Percentiles rank a stretch among this genome's conserved stretches.
Conservation (phyloP, 345 rosid species). For the Tarenaya hassleriana region DNA sequence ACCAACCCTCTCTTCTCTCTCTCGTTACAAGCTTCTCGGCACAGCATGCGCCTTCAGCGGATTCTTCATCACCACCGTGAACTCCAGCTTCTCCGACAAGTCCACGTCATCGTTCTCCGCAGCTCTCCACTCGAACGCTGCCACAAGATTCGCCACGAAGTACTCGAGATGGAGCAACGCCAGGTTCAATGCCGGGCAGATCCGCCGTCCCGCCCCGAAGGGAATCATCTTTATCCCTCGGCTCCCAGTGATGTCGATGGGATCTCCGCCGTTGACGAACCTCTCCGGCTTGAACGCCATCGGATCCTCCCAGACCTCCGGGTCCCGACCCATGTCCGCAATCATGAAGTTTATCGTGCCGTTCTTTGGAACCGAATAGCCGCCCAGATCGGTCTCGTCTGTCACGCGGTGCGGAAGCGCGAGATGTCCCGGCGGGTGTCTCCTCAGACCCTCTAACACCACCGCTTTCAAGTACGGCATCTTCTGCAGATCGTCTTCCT, state of each 20-base stretch:
- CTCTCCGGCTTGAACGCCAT: slow-evolving; percentile 20
- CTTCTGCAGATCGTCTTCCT: neutral
- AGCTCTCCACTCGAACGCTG: slow-evolving; percentile 11
- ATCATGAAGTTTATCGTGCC: slow-evolving; percentile 22
- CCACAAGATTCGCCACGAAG: slow-evolving; percentile 17
- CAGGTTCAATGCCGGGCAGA: slow-evolving; percentile 9
- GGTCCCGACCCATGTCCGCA: slow-evolving; percentile 24
- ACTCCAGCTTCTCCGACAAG: slow-evolving; percentile 19
- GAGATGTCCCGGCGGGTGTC: slow-evolving; percentile 19
- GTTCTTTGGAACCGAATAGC: slow-evolving; percentile 14
- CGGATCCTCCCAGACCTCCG: slow-evolving; percentile 25
- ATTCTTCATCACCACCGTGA: slow-evolving; percentile 12
- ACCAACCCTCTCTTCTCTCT: too few relatives aligned
- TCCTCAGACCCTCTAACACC: slow-evolving; percentile 14
- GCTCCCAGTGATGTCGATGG: slow-evolving; percentile 17
- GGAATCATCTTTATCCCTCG: slow-evolving; percentile 20
- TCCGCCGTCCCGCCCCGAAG: slow-evolving; percentile 17
- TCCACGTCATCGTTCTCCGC: slow-evolving; percentile 7
- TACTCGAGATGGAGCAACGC: slow-evolving; percentile 20
- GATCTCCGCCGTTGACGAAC: slow-evolving; percentile 6
- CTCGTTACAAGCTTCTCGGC: slow-evolving; percentile 15
- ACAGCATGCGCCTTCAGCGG: slow-evolving; percentile 13
- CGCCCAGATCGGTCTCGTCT: slow-evolving; percentile 13
- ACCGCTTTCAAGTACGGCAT: slow-evolving; percentile 15
- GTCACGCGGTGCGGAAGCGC: slow-evolving; percentile 11